Evolutionary conservation across 2,329 filamentous ascomycete species (phyloP), one percentile per base, ranked within the genome.

Genomic region (Venturia pyrina): DNA sequence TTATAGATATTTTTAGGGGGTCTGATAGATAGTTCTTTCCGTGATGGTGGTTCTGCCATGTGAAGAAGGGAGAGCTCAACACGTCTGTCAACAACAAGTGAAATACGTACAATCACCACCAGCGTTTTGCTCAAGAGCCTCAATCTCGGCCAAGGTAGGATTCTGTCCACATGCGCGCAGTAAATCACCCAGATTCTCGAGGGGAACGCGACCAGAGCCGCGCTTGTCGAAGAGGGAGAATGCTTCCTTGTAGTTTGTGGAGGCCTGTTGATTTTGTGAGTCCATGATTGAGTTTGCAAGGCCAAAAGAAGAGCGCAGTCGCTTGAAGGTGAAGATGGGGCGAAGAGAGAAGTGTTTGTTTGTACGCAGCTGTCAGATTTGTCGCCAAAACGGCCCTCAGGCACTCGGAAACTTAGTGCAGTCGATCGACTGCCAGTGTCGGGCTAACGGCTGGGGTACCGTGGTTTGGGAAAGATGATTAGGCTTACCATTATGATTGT

Each of bases 151-250:
- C 70, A 98, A 83, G 11, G 95, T 99, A 57, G 95, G 95, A 81
- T 99, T 99, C 83, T 99, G 95, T 61, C 95, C 95, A 77, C 95
- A 99, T 65, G 95, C 95, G 76, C 95, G 90, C 71, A 99, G 87
- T 68, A 99, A 85, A 77, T 99, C 95, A 72, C 95, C 95, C 66
- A 99, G 86, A 70, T 88, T 89, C 71, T 93, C 89, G 77, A 93
- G 83, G 50, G 89, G 80, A 72, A 98, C 95, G 73, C 93, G 93
- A 75, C 93, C 93, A 76, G 91, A 96, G 76, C 95, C 95, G 78
- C 95, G 93, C 88, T 97, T 98, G 85, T 99, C 95, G 84, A 98
- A 99, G 78, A 99, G 90, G 74, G 93, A 93, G 81, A 99, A 99
- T 72, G 95, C 95, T 88, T 99, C 95, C 85, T 98, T 98, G 91